Evolutionary conservation across 2,329 filamentous ascomycete species (phyloP).

Genomic region (Phaeosphaeria sp.): DNA sequence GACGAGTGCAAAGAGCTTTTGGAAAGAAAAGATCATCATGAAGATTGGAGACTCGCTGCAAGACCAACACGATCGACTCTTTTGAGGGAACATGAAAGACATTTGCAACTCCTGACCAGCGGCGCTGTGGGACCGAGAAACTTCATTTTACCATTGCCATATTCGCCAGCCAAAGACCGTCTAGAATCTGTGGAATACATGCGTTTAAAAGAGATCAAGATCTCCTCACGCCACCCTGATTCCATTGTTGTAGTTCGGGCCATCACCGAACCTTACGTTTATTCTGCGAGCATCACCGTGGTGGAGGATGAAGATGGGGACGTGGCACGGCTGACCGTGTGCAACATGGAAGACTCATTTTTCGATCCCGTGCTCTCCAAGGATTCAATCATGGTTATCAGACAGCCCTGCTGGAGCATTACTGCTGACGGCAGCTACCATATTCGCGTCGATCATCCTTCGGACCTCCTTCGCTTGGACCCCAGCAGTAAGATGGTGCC

Average conservation of each 20-base stretch:
- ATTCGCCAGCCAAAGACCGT: slow-evolving; percentile 19
- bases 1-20: slow-evolving; percentile 23
- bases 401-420: slow-evolving; percentile 29
- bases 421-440: slow-evolving; percentile 21
- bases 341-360: slow-evolving; percentile 31
- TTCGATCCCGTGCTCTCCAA: slow-evolving; percentile 25
- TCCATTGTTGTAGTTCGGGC: slow-evolving; percentile 19
- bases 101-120: slow-evolving; percentile 21
- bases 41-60: slow-evolving; percentile 3
- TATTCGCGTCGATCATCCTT: slow-evolving; percentile 33
- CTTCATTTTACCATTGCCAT: slow-evolving; percentile 26
- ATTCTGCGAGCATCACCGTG: slow-evolving; percentile 26
- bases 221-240: slow-evolving; percentile 12
- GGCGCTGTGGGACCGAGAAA: slow-evolving; percentile 20
- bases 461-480: slow-evolving; percentile 18
- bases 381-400: slow-evolving; percentile 20
- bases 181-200: background rate
- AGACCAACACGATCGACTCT: slow-evolving; percentile 18
- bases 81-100: slow-evolving; percentile 17
- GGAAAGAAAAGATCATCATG: slow-evolving; percentile 8
- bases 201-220: background rate
- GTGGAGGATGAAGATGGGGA: slow-evolving; percentile 28
- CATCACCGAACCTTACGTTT: slow-evolving; percentile 28
- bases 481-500: slow-evolving; percentile 10
- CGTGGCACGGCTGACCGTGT: slow-evolving; percentile 25